Percentiles rank a stretch among this genome's conserved stretches.
phyloP scores from a whole-genome alignment of 2,329 filamentous ascomycete genomes.

The Grosmannia clavigera region DNA sequence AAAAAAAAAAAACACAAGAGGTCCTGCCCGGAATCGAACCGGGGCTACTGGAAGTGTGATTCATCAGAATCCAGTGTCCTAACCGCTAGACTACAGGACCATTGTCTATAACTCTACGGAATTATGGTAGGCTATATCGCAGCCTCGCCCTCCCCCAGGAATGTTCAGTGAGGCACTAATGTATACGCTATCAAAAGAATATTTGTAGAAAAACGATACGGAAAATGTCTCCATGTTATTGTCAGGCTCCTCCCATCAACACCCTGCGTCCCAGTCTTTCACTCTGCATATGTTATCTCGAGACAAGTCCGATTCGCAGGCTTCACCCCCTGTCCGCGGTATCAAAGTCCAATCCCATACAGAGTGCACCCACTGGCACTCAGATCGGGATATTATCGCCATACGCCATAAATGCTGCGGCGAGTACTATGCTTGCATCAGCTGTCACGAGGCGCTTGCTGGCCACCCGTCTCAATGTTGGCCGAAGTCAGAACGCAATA shows the following conservation, averaged over 20 bases:
- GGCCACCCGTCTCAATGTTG: slow-evolving; percentile 1
- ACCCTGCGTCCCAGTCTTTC: too few relatives aligned
- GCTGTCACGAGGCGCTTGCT: slow-evolving; percentile 6
- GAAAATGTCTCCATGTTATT: too few relatives aligned
- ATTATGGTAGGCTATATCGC: background rate
- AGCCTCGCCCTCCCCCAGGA: too few relatives aligned
- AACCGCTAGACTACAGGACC: background rate
- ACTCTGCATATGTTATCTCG: background rate
- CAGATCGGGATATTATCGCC: slow-evolving; percentile 8
- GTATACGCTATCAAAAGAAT: too few relatives aligned
- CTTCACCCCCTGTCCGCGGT: slow-evolving; percentile 1
- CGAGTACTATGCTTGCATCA: slow-evolving; percentile 8
- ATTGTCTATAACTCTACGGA: background rate
- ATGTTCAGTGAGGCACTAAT: too few relatives aligned
- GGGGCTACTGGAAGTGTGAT: background rate
- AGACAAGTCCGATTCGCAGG: background rate
- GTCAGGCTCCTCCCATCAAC: too few relatives aligned
- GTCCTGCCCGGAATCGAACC: background rate
- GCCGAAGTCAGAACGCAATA: slow-evolving; percentile 1
- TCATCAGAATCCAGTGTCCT: background rate
- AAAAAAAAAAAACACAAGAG: background rate
- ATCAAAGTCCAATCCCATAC: slow-evolving; percentile 2
- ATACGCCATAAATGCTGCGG: slow-evolving; percentile 10
- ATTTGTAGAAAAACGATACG: too few relatives aligned
- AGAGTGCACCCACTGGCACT: slow-evolving; percentile 7